phyloP scores from a whole-genome alignment of 768 basidiomycete genomes.

The Leccinellum luteum region DNA sequence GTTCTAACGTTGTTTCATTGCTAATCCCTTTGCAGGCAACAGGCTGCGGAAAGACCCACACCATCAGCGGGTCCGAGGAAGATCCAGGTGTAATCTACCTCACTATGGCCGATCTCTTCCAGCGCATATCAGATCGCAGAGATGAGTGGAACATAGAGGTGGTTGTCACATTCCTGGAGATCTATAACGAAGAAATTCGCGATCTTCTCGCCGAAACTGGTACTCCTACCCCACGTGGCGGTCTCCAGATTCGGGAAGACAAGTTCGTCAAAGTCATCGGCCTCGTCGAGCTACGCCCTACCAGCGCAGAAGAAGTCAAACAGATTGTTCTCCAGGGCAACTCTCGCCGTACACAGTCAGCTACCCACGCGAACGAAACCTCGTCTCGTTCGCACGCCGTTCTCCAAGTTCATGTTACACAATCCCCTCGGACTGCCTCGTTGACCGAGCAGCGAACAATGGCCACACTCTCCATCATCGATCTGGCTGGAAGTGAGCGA shows the following conservation, averaged over 20 bases:
- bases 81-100: slow-evolving; percentile 95
- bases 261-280: slow-evolving; percentile 88
- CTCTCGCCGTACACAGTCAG: slow-evolving; percentile 82
- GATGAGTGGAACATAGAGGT: slow-evolving; percentile 88
- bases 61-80: slow-evolving; percentile 86
- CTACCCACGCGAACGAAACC: slow-evolving; percentile 94
- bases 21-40: slow-evolving; percentile 67
- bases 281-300: slow-evolving; percentile 78
- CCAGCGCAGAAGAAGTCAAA: slow-evolving; percentile 89
- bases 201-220: slow-evolving; percentile 84
- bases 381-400: slow-evolving; percentile 98
- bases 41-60: slow-evolving; percentile 99
- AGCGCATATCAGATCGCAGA: slow-evolving; percentile 81
- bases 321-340: slow-evolving; percentile 90
- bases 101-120: slow-evolving; percentile 96
- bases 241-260: slow-evolving; percentile 92
- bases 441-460: slow-evolving; percentile 79
- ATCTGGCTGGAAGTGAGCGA: slow-evolving; percentile 95
- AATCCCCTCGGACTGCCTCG: slow-evolving; percentile 81
- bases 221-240: slow-evolving; percentile 65
- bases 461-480: slow-evolving; percentile 95
- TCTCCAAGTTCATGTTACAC: slow-evolving; percentile 90
- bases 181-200: slow-evolving; percentile 98
- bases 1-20: background rate
- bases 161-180: slow-evolving; percentile 93